Evolutionary conservation across 306 rosid genomes (phyloP).

Genomic region (Ziziphus jujuba): DNA sequence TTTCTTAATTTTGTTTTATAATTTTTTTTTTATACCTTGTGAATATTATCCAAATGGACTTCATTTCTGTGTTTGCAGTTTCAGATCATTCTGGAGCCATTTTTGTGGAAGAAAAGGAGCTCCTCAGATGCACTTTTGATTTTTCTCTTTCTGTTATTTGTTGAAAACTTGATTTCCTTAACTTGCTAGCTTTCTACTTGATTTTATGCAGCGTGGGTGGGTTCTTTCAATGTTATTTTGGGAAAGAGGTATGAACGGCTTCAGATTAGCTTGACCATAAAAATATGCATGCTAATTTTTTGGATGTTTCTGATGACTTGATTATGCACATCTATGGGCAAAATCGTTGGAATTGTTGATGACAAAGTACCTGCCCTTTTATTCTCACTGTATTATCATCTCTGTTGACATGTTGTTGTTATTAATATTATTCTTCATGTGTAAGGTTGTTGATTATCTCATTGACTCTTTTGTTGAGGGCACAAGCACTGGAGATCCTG

Average conservation of each 20-base stretch:
- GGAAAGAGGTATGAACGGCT: constrained; percentile 98
- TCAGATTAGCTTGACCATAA: too few relatives aligned
- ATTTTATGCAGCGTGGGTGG: constrained; percentile 64
- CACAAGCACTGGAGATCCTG: constrained; percentile 84
- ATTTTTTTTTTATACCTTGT: neutral
- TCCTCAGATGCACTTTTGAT: constrained; percentile 24
- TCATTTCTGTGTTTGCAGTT: constrained; percentile 53
- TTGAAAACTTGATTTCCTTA: constrained; percentile 19
- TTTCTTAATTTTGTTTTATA: too few relatives aligned
- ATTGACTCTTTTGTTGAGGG: constrained; percentile 92
- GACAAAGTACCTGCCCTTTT: neutral
- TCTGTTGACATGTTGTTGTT: constrained; percentile 3
- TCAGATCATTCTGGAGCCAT: constrained; percentile 77
- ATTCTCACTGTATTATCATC: neutral
- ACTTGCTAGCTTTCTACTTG: constrained; percentile 16
- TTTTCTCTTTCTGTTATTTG: constrained; percentile 12
- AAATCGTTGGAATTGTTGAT: constrained; percentile 14
- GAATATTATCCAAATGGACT: neutral
- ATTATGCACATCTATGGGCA: constrained; percentile 7
- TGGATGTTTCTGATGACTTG: neutral
- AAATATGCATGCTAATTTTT: constrained; percentile 23
- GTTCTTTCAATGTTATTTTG: constrained; percentile 93
- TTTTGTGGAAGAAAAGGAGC: constrained; percentile 64
- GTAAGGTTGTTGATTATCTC: constrained; percentile 91
- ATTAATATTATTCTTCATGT: constrained; percentile 23